Evolutionary conservation across 257 asterid genomes (phyloP).

Genomic region (Catharanthus roseus): DNA sequence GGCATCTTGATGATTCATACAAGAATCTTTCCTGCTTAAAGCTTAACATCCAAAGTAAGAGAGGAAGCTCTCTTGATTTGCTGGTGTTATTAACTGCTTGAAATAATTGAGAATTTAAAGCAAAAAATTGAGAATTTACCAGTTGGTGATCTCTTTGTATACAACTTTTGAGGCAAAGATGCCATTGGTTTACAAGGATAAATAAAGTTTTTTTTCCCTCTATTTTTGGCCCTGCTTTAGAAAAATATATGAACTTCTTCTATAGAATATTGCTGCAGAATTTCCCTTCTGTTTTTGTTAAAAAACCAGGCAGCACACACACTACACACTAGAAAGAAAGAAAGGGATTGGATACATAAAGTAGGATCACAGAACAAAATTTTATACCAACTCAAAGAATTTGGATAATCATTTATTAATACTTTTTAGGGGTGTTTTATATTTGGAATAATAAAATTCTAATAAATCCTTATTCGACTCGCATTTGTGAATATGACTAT

Average conservation of each 20-base stretch:
- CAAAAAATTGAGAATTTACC: neutral
- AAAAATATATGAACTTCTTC: no score
- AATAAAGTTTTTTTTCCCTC: no score
- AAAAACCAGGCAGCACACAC: no score
- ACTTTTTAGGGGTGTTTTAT: no score
- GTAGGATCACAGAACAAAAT: neutral
- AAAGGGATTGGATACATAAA: neutral
- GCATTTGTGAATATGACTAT: no score
- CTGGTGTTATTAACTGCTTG: neutral
- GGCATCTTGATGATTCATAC: conserved; percentile 44
- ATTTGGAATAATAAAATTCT: no score
- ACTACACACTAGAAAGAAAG: no score
- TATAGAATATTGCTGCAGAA: neutral
- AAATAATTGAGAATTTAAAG: neutral
- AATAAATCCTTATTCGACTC: no score
- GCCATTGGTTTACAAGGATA: no score
- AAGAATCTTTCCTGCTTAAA: neutral
- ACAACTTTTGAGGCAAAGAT: neutral
- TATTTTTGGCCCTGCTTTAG: no score
- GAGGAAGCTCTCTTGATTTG: neutral
- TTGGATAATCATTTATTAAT: neutral
- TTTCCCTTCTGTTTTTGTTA: no score
- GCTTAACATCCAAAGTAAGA: conserved; percentile 8
- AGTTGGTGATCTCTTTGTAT: neutral
- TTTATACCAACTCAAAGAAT: neutral